These are phyloP conservation scores for Alectoria sarmentosa DNA, from an alignment of 495 filamentous ascomycete genomes.

Conservation along the genomic window DNA sequence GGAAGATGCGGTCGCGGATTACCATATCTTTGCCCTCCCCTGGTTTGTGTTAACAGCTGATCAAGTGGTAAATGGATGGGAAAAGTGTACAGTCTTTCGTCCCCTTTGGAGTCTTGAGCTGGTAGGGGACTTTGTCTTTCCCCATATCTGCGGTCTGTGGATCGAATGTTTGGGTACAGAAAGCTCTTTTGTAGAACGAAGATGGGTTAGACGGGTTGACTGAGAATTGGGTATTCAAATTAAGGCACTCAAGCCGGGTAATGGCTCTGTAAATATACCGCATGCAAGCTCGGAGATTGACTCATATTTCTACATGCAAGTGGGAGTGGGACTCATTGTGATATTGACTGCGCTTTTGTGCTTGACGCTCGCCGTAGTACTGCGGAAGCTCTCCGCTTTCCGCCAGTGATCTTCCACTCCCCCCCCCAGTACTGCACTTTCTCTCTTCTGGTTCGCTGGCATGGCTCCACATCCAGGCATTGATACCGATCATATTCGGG, in stretches of 20 bases:
- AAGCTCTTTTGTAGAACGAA: not conserved
- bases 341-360: constrained; percentile 16
- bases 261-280: constrained; percentile 8
- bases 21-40: constrained; percentile 68
- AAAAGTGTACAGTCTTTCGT: constrained; percentile 38
- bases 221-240: not conserved
- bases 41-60: constrained; percentile 23
- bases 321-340: not conserved
- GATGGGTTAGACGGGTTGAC: not conserved
- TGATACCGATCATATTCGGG: constrained; percentile 72
- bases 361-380: not conserved
- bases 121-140: constrained; percentile 34
- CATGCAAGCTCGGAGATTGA: constrained; percentile 19
- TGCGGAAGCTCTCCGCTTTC: too few relatives aligned
- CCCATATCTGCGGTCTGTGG: constrained; percentile 25
- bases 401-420: not conserved
- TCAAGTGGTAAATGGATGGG: constrained; percentile 23
- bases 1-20: constrained; percentile 77
- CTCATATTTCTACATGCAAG: not conserved
- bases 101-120: constrained; percentile 45
- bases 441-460: not conserved
- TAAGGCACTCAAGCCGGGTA: constrained; percentile 14
- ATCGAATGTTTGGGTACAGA: not conserved
- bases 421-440: not conserved
- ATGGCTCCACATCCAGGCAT: constrained; percentile 67